phyloP scores from a whole-genome alignment of 2,329 filamentous ascomycete genomes.

The Reticulascus tulasneorum region DNA sequence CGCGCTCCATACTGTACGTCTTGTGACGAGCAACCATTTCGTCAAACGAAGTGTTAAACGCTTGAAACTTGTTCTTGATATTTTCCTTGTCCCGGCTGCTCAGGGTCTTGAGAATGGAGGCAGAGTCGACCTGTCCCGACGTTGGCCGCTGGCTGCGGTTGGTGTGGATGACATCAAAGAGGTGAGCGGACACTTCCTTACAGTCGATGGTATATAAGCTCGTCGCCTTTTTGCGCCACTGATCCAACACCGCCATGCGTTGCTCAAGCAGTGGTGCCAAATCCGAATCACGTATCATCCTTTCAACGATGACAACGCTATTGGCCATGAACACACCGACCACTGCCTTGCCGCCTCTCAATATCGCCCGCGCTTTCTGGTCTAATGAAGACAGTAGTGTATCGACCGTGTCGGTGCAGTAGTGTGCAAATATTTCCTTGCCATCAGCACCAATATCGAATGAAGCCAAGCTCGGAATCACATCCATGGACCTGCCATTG shows the following conservation, averaged over 20 bases:
- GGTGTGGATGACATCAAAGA: conserved; percentile 91
- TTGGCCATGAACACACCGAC: conserved; percentile 91
- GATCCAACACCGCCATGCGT: conserved; percentile 65
- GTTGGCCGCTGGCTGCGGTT: conserved; percentile 71
- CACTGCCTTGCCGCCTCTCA: conserved; percentile 72
- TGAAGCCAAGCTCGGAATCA: conserved; percentile 66
- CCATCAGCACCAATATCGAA: conserved; percentile 90
- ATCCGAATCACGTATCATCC: conserved; percentile 78
- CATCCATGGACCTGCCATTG: conserved; percentile 55
- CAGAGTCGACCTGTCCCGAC: conserved; percentile 74
- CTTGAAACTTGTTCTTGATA: conserved; percentile 93
- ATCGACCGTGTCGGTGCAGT: conserved; percentile 86
- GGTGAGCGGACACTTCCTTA: conserved; percentile 78
- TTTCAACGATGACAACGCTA: conserved; percentile 77
- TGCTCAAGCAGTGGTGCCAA: conserved; percentile 67
- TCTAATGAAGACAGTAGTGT: conserved; percentile 72
- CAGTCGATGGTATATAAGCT: conserved; percentile 80
- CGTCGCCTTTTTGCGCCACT: conserved; percentile 83
- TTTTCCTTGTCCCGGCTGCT: conserved; percentile 89
- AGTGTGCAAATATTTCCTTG: conserved; percentile 81
- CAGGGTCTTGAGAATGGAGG: conserved; percentile 77
- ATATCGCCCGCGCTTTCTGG: conserved; percentile 64
- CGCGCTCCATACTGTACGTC: conserved; percentile 80
- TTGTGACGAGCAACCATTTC: conserved; percentile 83
- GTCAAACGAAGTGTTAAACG: conserved; percentile 88